phyloP scores from a whole-genome alignment of 2,329 filamentous ascomycete genomes.

The Aspergillus sp. region DNA sequence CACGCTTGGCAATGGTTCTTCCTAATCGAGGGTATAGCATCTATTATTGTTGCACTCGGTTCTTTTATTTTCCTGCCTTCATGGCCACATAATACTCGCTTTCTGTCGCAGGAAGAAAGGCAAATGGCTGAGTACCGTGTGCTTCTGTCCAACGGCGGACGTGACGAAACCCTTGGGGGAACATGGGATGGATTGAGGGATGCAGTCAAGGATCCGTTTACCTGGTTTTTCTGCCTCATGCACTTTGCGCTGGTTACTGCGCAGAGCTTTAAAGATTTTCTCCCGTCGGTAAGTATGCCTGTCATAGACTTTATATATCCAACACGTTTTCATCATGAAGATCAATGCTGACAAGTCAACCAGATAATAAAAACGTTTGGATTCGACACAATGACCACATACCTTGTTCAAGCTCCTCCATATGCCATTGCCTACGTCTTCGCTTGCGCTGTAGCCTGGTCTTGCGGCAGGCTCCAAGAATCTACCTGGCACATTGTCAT shows the following conservation, averaged over 20 bases:
- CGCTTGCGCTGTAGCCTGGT: conserved; percentile 1
- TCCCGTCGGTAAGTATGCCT: conserved; percentile 5
- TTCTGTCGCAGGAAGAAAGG: conserved; percentile 7
- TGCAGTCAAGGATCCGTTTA: conserved; percentile 12
- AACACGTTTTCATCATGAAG: no score
- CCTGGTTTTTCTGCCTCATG: conserved; percentile 9
- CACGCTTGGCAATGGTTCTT: conserved; percentile 15
- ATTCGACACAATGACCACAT: conserved; percentile 9
- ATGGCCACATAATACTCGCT: conserved; percentile 10
- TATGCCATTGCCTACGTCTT: conserved; percentile 12
- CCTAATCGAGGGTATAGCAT: conserved; percentile 8
- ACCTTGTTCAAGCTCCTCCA: conserved; percentile 14
- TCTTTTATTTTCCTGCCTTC: conserved; percentile 5
- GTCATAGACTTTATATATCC: no score
- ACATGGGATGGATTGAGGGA: conserved; percentile 7
- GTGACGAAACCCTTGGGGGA: background rate
- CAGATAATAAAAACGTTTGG: conserved; percentile 12
- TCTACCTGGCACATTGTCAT: conserved; percentile 10
- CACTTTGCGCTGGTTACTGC: conserved; percentile 12
- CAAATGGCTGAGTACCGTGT: conserved; percentile 11
- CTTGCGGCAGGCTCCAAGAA: conserved; percentile 2
- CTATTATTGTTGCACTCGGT: background rate
- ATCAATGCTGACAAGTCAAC: no score
- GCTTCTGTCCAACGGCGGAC: conserved; percentile 5
- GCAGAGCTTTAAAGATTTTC: conserved; percentile 12